A percentile compares a stretch with the other conserved stretches of the same genome.
phyloP scores from a whole-genome alignment of 768 basidiomycete genomes.

The Paxillus rubicundulus region DNA sequence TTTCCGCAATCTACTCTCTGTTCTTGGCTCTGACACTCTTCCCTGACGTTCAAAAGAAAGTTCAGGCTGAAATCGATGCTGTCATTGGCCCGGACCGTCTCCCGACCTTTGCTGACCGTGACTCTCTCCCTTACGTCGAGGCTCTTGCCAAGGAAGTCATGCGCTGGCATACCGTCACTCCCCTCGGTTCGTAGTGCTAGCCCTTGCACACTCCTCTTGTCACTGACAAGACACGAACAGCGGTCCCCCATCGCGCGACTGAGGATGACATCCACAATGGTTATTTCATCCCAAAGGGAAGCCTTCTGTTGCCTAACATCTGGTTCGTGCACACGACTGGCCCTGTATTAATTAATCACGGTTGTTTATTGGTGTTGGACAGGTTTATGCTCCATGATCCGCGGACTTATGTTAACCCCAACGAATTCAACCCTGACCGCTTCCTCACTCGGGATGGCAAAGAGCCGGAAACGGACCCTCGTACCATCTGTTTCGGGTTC shows the following conservation, averaged over 20 bases:
- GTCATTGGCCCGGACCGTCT: conserved; percentile 59
- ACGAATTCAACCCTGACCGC: conserved; percentile 58
- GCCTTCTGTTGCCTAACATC: conserved; percentile 24
- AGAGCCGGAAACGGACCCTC: conserved; percentile 53
- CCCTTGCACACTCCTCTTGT: not conserved
- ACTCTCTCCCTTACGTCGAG: conserved; percentile 56
- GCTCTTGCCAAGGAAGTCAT: conserved; percentile 59
- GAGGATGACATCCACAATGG: conserved; percentile 63
- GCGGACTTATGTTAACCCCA: conserved; percentile 48
- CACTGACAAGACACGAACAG: conserved; percentile 33
- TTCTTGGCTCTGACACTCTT: conserved; percentile 60
- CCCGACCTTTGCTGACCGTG: conserved; percentile 57
- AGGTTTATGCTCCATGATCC: conserved; percentile 35
- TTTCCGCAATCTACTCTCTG: conserved; percentile 57
- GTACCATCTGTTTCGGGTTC: conserved; percentile 65
- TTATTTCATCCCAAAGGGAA: conserved; percentile 55
- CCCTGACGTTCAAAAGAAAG: conserved; percentile 55
- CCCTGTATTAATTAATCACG: conserved; percentile 3
- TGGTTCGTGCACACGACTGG: conserved; percentile 11
- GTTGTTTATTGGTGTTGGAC: not conserved
- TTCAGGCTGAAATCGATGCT: conserved; percentile 60
- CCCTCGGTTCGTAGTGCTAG: conserved; percentile 38
- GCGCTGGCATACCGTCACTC: conserved; percentile 41
- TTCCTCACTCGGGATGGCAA: conserved; percentile 41
- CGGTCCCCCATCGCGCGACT: conserved; percentile 48